phyloP scores from a whole-genome alignment of 169 alveolate species.

The Plasmodium gonderi region DNA sequence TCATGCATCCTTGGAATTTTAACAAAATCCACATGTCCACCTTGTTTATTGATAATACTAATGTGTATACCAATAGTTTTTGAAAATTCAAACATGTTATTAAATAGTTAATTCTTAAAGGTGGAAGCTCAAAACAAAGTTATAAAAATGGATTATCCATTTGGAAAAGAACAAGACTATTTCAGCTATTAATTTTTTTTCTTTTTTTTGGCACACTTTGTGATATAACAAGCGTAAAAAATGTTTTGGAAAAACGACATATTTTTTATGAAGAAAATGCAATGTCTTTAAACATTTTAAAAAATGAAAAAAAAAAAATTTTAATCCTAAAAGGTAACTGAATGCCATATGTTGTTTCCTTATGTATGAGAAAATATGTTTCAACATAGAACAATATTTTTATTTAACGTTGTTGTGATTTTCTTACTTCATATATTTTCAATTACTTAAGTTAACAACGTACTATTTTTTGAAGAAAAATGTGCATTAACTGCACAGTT shows the following conservation, averaged over 20 bases:
- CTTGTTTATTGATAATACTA: background rate
- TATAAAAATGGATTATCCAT: background rate
- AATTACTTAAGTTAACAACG: background rate
- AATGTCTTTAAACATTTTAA: background rate
- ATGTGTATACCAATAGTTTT: background rate
- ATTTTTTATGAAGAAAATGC: background rate
- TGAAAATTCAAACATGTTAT: background rate
- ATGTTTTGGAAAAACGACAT: background rate
- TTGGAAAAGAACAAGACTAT: background rate
- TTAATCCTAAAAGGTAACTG: background rate
- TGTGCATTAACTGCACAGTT: background rate
- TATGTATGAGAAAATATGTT: background rate
- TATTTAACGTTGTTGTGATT: background rate
- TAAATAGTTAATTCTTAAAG: background rate
- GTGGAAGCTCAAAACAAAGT: background rate
- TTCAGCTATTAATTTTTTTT: background rate
- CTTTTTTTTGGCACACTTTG: background rate
- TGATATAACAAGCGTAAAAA: background rate
- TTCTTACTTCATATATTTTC: background rate
- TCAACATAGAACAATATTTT: background rate
- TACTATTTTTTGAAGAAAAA: background rate
- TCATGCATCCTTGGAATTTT: background rate
- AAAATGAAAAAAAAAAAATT: background rate
- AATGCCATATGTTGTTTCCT: background rate
- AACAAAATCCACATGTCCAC: background rate